Conservation (phyloP, 148 eudicot genomes). For the Agrostemma githago region DNA sequence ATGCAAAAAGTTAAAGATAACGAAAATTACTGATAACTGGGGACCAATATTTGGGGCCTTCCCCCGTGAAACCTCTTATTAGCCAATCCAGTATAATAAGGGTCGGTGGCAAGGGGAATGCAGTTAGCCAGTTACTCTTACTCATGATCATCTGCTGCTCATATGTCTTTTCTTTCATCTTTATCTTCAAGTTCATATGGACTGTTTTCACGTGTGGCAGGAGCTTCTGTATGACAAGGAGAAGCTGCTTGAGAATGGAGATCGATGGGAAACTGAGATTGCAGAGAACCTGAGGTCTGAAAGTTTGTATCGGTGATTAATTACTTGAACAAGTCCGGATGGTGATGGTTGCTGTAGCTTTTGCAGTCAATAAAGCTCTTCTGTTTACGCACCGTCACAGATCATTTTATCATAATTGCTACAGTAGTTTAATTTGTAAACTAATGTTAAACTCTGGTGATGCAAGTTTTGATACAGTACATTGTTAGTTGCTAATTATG, state of each 20-base stretch:
- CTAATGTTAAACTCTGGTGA: slow-evolving; percentile 1
- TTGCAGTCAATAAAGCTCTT: slow-evolving; percentile 27
- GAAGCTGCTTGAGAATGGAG: slow-evolving; percentile 97
- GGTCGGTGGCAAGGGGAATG: neutral
- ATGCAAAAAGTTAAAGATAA: neutral
- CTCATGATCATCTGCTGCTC: neutral
- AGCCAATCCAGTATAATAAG: neutral
- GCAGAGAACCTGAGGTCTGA: slow-evolving; percentile 95
- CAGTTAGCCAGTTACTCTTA: neutral
- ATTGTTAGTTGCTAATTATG: neutral
- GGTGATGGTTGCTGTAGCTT: neutral
- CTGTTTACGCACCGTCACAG: slow-evolving; percentile 20
- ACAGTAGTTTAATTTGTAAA: neutral
- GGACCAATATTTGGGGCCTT: neutral
- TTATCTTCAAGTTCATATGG: neutral
- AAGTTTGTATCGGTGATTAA: slow-evolving; percentile 76
- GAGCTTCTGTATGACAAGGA: slow-evolving; percentile 98
- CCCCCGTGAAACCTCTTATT: neutral
- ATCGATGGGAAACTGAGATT: slow-evolving; percentile 97
- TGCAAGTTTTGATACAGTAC: slow-evolving; percentile 23
- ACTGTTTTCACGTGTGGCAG: slow-evolving; percentile 28
- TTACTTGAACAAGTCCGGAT: neutral
- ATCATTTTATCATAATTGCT: slow-evolving; percentile 14
- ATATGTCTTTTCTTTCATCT: neutral
- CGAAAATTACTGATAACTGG: neutral